Base-by-base conservation (phyloP, 805 yeast genomes). In the Debaryomyces castellii region DNA sequence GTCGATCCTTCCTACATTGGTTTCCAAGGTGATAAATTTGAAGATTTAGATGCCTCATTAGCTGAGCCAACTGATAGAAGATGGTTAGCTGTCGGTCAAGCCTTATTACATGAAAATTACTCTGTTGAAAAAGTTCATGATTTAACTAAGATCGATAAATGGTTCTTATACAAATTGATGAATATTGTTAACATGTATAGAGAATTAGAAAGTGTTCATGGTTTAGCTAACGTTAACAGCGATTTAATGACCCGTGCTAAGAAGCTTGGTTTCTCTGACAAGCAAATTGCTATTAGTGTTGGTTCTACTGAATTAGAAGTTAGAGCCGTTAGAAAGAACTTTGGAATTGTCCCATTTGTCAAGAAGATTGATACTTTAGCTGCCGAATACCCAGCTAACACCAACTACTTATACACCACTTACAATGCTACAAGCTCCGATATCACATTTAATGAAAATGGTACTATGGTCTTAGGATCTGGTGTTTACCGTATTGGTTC, bases 401-500 rank as follows among this genome's bases (percentile, higher is more conserved):
- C 99, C 45, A 92, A 92, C 77, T 92, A 92, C 70, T 77, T 92
- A 58, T 92, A 92, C 82, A 88, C 96, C 42, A 92, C 99, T 40
- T 92, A 92, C 74, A 92, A 91, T 62, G 99, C 97, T 47, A 78
- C 88, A 48, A 76, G 82, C 47, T 85, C 83, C 54, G 99, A 92
- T 67, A 85, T 92, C 40, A 79, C 74, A 38, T 94, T 92, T 63
- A 81, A 86, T 59, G 98, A 92, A 48, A 78, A 87, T 54, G 98
- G 98, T 62, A 86, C 94, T 50, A 75, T 94, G 82, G 98, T 92
- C 34, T 78, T 92, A 58, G 99, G 98, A 44, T 90, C 97, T n/a
- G 98, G 99, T 76, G 99, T 94, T 42, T 92, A 92, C 81, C 83
- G 99, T 71, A 92, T 92, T 67, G 99, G 99, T 48, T 91, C 97